Base-by-base conservation (phyloP, 2,329 filamentous ascomycete species). In the Scedosporium aurantiacum region DNA sequence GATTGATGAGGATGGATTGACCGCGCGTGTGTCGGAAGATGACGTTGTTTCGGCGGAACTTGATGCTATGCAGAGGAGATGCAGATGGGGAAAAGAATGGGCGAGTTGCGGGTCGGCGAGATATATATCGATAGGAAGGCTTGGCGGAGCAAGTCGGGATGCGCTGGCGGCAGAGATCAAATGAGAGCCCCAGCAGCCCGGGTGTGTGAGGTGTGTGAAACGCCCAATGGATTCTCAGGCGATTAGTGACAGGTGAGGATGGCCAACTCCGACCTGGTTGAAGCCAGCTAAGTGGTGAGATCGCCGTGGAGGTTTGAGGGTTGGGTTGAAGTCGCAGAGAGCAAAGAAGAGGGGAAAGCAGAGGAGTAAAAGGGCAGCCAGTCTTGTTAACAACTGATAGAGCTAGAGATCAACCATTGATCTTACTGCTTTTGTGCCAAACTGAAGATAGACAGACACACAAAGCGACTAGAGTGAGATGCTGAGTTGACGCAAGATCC, bases 221-320 rank as follows among this genome's bases (percentile, higher is more conserved):
- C 43, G 43, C 43, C 43, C 43, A 47, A 47, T 21, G 18, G 43
- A 21, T n/a, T 6, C 43, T 47, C 43, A 21, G 43, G 43, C 43
- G 43, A 47, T 47, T 47, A 18, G 43, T 47, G 43, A 18, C 32
- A 37, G 43, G 43, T 47, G 43, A 21, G 43, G 5, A 47, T 47
- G 18, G 43, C 43, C 43, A 47, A 10, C 43, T 47, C 43, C 43
- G 18, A 21, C 43, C 18, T 47, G 43, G 43, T 47, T 18, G 43
- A n/a, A 47, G n/a, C n/a, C 18, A 47, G 43, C 43, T n/a, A 6
- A 21, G 43, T 47, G 43, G 43, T 47, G 43, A 21, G 43, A 47
- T n/a, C n/a, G 16, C 18, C 43, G 61, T 63, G 63, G 61, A 63
- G 61, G 61, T 60, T 52, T 56, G 60, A 59, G 54, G 52, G 43